Percentiles rank a stretch among this genome's conserved stretches.
These are phyloP conservation scores for Citrus mangshanensis DNA, from an alignment of 345 rosid species.

Conservation along the genomic window DNA sequence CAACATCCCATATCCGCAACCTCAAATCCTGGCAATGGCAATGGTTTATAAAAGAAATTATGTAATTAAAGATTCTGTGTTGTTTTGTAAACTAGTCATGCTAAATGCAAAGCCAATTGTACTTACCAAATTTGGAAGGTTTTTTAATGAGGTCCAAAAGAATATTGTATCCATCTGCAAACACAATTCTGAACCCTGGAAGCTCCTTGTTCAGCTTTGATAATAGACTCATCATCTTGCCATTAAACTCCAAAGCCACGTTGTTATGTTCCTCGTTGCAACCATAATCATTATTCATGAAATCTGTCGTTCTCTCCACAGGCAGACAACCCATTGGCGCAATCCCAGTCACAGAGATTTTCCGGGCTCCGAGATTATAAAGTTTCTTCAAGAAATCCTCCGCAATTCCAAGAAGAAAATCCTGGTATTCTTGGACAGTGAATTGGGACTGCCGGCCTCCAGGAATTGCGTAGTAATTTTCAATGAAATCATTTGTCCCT, in stretches of 20 bases:
- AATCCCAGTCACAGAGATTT: constrained; percentile 46
- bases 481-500: constrained; percentile 54
- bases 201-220: constrained; percentile 35
- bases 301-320: constrained; percentile 37
- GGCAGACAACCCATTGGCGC: constrained; percentile 63
- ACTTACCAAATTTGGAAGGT: not conserved
- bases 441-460: constrained; percentile 30
- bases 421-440: constrained; percentile 33
- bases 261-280: constrained; percentile 32
- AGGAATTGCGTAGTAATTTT: constrained; percentile 42
- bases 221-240: constrained; percentile 28
- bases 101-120: not conserved
- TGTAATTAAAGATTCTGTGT: too few relatives aligned
- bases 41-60: not conserved
- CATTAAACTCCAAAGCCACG: constrained; percentile 46
- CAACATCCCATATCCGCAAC: constrained; percentile 50
- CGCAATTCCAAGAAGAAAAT: constrained; percentile 40
- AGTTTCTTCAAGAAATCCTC: constrained; percentile 34
- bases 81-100: not conserved
- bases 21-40: constrained; percentile 41
- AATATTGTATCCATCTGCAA: constrained; percentile 22
- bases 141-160: not conserved
- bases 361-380: constrained; percentile 47
- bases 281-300: constrained; percentile 33
- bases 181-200: constrained; percentile 33